Conservation (phyloP, 306 rosid species). For the Amphicarpaea edgeworthii region DNA sequence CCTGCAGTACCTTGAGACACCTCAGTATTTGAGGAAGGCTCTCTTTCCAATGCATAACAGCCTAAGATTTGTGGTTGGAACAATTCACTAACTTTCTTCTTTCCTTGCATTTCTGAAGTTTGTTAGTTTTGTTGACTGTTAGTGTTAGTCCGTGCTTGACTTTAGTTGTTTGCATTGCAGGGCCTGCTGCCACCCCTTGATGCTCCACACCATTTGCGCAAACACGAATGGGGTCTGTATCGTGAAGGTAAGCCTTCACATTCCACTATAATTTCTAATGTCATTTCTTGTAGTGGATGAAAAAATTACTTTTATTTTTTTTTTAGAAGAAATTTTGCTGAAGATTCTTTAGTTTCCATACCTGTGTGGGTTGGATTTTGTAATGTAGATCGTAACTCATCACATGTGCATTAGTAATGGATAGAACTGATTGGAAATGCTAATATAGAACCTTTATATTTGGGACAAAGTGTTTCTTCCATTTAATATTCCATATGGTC, state of each 20-base stretch:
- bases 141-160: slow-evolving; percentile 21
- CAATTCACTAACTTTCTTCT: slow-evolving; percentile 35
- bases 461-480: background rate
- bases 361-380: background rate
- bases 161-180: slow-evolving; percentile 52
- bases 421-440: background rate
- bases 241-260: slow-evolving; percentile 73
- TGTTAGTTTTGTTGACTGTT: slow-evolving; percentile 32
- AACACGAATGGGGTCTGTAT: slow-evolving; percentile 89
- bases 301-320: background rate
- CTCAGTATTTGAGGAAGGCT: slow-evolving; percentile 91
- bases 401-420: slow-evolving; percentile 1
- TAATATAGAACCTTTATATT: slow-evolving; percentile 10
- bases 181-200: slow-evolving; percentile 98
- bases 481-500: background rate
- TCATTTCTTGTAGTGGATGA: slow-evolving; percentile 26
- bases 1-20: slow-evolving; percentile 91
- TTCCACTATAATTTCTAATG: slow-evolving; percentile 22
- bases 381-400: background rate
- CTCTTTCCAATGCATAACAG: slow-evolving; percentile 89
- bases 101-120: slow-evolving; percentile 38
- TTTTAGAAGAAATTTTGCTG: too few relatives aligned
- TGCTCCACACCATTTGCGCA: slow-evolving; percentile 97
- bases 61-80: slow-evolving; percentile 83
- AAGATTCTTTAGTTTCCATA: slow-evolving; percentile 31